Evolutionary conservation across 1,284 basidiomycete species (phyloP), one percentile per base, ranked within the genome.

Genomic region (Ceratobasidium papillatum): DNA sequence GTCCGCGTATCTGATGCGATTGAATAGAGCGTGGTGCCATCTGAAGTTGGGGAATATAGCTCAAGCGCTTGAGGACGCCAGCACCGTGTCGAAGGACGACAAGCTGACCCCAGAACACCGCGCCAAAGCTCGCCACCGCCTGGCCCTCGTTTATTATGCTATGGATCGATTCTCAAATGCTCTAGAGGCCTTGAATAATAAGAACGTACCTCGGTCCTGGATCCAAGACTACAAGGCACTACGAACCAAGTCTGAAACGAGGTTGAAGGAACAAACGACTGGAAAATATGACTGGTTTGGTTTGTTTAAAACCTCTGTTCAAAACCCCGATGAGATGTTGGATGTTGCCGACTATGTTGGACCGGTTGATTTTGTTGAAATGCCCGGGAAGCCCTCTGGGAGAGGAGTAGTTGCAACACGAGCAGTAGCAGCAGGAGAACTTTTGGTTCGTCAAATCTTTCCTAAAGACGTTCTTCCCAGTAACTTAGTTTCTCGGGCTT

Each of bases 271-370:
- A 64, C 54, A 65, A 45, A 56, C 38, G 7, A 41, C 45, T 17
- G 79, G 77, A 4, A 41, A 72, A 7, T 80, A 78, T 52, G 75
- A 79, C 14, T 79, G 78, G 78, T 43, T 54, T 3, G 59, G 32
- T 11, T 54, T 77, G 19, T 76, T 62, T 63, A 68, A 72, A 30
- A 5, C 58, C 14, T 64, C 75, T 32, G 68, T 49, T 19, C 62
- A 74, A 17, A 64, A 59, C 14, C 25, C 22, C 27, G 38, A 54
- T 22, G 25, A 49, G 22, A 52, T 65, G 25, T 14, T 76, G 5
- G 78, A 78, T 62, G 69, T 79, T 30, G 79, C 78, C 7, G 77
- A 79, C 52, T 79, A 74, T 68, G 56, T 77, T 41, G 75, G 76
- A 12, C 76, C 75, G 3, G 56, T 79, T 12, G 43, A 77, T 41